Conservation (phyloP, 2,329 filamentous ascomycete species). For the Magnaporthiopsis poae region DNA sequence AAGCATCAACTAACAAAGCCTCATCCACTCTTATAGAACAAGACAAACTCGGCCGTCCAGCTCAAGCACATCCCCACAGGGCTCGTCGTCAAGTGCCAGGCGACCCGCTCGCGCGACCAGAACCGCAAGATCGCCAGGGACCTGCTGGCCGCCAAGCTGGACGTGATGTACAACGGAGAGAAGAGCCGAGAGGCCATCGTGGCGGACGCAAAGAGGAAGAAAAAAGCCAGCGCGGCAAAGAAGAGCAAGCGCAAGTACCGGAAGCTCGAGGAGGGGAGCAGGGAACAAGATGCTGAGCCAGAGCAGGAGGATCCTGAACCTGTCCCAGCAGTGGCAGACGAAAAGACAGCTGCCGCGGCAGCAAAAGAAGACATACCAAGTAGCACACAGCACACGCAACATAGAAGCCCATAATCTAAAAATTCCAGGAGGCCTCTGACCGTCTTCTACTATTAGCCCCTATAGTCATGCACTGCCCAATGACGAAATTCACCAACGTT, state of each 20-base stretch:
- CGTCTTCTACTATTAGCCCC: not conserved
- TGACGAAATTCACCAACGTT: not conserved
- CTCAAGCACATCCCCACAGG: constrained; percentile 83
- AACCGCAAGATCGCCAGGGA: constrained; percentile 78
- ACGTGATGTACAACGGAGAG: constrained; percentile 63
- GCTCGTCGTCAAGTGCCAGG: constrained; percentile 87
- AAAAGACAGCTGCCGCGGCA: not conserved
- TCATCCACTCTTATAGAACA: constrained; percentile 51
- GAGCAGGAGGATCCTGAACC: constrained; percentile 1
- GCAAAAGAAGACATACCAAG: not conserved
- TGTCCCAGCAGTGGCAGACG: too few relatives aligned
- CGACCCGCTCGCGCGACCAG: constrained; percentile 73
- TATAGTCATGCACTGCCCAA: not conserved
- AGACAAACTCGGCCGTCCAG: constrained; percentile 91
- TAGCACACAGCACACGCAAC: not conserved
- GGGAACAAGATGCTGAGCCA: constrained; percentile 2
- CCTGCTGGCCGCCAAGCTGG: constrained; percentile 64
- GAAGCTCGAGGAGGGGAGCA: constrained; percentile 40
- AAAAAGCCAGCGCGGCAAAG: constrained; percentile 66
- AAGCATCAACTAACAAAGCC: not conserved
- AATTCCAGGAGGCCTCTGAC: not conserved
- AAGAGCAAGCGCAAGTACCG: constrained; percentile 76
- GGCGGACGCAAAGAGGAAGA: constrained; percentile 52
- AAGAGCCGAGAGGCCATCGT: constrained; percentile 58
- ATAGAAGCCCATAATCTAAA: not conserved